phyloP scores from a whole-genome alignment of 2,329 filamentous ascomycete genomes.

The Ophiostoma tasmaniense region DNA sequence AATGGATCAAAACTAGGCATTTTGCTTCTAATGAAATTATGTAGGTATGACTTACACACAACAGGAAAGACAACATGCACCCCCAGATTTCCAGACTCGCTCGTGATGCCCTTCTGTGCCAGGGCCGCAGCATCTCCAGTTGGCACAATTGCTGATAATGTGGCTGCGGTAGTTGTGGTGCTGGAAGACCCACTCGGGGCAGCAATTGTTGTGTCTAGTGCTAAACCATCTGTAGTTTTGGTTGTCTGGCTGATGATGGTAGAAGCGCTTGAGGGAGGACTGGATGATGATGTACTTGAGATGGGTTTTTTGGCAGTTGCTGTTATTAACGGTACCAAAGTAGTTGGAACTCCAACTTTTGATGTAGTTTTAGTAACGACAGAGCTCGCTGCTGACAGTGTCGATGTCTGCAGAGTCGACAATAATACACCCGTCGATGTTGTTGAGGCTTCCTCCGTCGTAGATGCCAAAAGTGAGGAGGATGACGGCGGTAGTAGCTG shows the following conservation, averaged over 20 bases:
- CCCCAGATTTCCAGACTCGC: not conserved
- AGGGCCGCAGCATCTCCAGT: not conserved
- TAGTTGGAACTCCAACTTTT: not conserved
- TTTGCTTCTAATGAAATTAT: not conserved
- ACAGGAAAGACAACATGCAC: not conserved
- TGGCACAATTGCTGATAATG: not conserved
- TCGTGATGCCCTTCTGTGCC: not conserved
- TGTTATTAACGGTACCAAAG: not conserved
- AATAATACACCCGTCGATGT: not conserved
- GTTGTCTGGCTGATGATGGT: not conserved
- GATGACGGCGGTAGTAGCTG: not conserved
- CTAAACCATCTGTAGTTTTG: not conserved
- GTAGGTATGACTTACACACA: conserved; percentile 4
- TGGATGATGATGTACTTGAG: not conserved
- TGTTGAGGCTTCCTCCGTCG: not conserved
- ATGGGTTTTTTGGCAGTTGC: not conserved
- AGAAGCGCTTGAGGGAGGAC: too few species aligned
- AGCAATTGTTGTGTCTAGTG: not conserved
- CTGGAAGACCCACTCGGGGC: not conserved
- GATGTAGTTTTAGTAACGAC: not conserved
- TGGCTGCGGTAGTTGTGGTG: not conserved
- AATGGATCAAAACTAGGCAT: not conserved
- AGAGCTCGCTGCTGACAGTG: not conserved
- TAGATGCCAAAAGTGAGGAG: not conserved
- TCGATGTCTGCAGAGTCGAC: not conserved